A percentile compares a stretch with the other conserved stretches of the same genome.
Conservation (phyloP, 176 grass and related monocot species). For the Cymbopogon citratus region DNA sequence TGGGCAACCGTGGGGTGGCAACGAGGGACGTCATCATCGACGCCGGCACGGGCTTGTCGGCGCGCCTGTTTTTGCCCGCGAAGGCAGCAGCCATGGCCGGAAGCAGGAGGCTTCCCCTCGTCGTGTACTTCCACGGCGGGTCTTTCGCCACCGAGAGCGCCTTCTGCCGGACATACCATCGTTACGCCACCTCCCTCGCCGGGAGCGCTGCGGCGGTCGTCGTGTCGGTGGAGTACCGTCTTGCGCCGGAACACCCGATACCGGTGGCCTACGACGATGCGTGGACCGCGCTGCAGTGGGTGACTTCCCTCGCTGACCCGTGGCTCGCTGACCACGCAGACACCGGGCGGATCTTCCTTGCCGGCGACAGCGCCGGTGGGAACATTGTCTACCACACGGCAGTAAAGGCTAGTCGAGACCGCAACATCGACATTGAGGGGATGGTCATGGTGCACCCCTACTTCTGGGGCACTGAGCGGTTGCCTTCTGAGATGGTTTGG, state of each 20-base stretch:
- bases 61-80: not conserved
- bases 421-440: constrained; percentile 1
- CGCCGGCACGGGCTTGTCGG: not conserved
- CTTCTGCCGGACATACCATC: not conserved
- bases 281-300: constrained; percentile 19
- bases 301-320: not conserved
- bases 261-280: not conserved
- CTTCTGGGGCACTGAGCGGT: constrained; percentile 7
- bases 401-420: not conserved
- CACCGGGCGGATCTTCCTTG: not conserved
- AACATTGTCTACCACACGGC: not conserved
- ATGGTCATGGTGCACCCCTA: not conserved
- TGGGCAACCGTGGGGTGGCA: not conserved
- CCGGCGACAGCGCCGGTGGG: constrained; percentile 20
- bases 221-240: not conserved
- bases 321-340: not conserved
- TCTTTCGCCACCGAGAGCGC: not conserved
- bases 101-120: not conserved
- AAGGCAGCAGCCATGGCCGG: not conserved
- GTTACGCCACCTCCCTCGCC: not conserved
- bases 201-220: not conserved
- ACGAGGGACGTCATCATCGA: constrained; percentile 23
- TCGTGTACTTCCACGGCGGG: not conserved
- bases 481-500: not conserved
- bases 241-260: not conserved